Evolutionary conservation across 2,329 filamentous ascomycete genomes (phyloP).

Genomic region (Samsoniella hepiali): DNA sequence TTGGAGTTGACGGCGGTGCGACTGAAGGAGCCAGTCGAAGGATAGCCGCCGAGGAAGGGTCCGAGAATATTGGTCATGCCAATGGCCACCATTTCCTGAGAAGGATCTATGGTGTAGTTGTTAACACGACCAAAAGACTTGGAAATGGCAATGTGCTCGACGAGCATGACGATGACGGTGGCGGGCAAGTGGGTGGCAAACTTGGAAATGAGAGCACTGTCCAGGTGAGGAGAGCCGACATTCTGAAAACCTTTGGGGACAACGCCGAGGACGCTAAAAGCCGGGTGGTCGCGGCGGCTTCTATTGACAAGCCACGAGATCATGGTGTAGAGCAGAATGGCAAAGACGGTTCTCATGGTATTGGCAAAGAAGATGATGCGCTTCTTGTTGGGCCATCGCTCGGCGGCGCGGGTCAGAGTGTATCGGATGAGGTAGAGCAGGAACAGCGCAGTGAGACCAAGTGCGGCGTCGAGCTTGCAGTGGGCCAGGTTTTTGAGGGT

Average conservation of each 20-base stretch:
- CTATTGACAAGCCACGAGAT: constrained; percentile 84
- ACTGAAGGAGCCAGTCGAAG: constrained; percentile 86
- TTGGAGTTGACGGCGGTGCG: constrained; percentile 94
- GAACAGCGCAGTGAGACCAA: constrained; percentile 78
- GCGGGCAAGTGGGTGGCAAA: constrained; percentile 67
- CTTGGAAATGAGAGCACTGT: constrained; percentile 17
- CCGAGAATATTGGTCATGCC: constrained; percentile 72
- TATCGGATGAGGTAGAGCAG: constrained; percentile 75
- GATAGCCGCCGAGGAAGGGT: constrained; percentile 78
- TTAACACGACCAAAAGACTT: constrained; percentile 80
- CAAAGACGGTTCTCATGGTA: constrained; percentile 84
- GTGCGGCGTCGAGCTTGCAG: constrained; percentile 73
- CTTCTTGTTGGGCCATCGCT: constrained; percentile 63
- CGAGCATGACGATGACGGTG: constrained; percentile 72
- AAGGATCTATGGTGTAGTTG: constrained; percentile 77
- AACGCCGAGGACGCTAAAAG: constrained; percentile 69
- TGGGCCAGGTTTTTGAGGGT: constrained; percentile 68
- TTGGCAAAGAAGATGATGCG: constrained; percentile 87
- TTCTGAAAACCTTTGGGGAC: constrained; percentile 68
- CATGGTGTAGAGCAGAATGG: constrained; percentile 88
- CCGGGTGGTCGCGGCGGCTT: constrained; percentile 57
- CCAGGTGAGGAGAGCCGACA: constrained; percentile 8
- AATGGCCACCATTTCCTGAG: constrained; percentile 75
- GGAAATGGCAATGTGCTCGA: constrained; percentile 79
- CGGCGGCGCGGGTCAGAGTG: constrained; percentile 61